Conservation (phyloP, 2,329 filamentous ascomycete species). For the Decorospora gaudefroyi region DNA sequence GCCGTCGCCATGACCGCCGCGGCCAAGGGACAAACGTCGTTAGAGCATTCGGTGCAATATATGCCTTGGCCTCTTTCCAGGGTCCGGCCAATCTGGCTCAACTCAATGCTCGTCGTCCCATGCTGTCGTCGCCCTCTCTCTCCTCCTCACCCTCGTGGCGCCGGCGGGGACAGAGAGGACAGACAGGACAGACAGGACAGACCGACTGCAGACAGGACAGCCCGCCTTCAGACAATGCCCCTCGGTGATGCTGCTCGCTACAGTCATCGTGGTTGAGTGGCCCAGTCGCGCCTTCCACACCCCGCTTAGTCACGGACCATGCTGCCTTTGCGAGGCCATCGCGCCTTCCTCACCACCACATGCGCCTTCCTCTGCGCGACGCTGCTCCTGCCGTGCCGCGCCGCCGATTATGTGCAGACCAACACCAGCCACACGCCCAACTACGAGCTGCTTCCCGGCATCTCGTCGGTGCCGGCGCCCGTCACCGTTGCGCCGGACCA, state of each 20-base stretch:
- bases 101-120: constrained; percentile 17
- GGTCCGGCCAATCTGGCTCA: constrained; percentile 36
- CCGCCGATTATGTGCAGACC: constrained; percentile 28
- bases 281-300: constrained; percentile 21
- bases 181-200: too few species aligned
- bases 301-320: constrained; percentile 33
- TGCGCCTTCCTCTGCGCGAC: constrained; percentile 20
- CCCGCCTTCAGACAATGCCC: constrained; percentile 32
- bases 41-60: constrained; percentile 29
- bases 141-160: constrained; percentile 21
- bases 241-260: constrained; percentile 34
- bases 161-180: constrained; percentile 21
- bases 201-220: too few species aligned
- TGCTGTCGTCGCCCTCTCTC: constrained; percentile 9
- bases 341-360: constrained; percentile 20
- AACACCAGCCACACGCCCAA: constrained; percentile 28
- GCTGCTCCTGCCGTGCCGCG: constrained; percentile 27
- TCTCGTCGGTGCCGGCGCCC: constrained; percentile 36
- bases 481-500: constrained; percentile 45
- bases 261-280: constrained; percentile 31
- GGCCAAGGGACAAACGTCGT: constrained; percentile 22
- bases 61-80: constrained; percentile 23
- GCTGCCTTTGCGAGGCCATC: constrained; percentile 25
- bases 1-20: too few species aligned
- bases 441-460: constrained; percentile 23